phyloP scores from a whole-genome alignment of 345 rosid species.

The Eucalyptus melliodora region DNA sequence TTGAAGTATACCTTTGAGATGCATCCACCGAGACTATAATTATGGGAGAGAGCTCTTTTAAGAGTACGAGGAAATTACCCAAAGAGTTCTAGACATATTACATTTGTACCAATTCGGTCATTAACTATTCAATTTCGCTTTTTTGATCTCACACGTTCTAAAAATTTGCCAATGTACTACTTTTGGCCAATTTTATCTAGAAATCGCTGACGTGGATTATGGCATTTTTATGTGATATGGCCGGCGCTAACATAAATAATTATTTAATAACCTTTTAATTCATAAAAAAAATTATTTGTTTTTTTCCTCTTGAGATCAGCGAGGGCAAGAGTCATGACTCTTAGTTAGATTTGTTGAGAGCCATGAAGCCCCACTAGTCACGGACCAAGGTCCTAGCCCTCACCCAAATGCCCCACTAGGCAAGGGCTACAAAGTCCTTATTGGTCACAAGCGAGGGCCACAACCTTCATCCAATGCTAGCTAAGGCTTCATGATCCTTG shows the following conservation, averaged over 20 bases:
- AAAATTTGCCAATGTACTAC: background rate
- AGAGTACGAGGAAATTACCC: accelerated
- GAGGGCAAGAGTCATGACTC: accelerated
- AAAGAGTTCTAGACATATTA: background rate
- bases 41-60: background rate
- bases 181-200: accelerated
- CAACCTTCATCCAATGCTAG: accelerated
- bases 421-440: background rate
- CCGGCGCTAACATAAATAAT: accelerated
- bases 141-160: background rate
- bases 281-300: no score
- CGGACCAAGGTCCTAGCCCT: no score
- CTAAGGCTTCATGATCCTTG: background rate
- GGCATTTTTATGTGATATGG: accelerated
- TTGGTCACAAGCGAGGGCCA: background rate
- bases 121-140: background rate
- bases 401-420: background rate
- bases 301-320: accelerated
- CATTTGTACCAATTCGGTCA: accelerated
- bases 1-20: background rate
- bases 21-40: background rate
- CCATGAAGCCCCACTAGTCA: no score
- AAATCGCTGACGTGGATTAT: accelerated
- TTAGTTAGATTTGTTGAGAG: no score
- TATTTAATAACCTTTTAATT: background rate